Evolutionary conservation across 2,329 filamentous ascomycete species (phyloP).

Genomic region (Mycosphaerella sp.): DNA sequence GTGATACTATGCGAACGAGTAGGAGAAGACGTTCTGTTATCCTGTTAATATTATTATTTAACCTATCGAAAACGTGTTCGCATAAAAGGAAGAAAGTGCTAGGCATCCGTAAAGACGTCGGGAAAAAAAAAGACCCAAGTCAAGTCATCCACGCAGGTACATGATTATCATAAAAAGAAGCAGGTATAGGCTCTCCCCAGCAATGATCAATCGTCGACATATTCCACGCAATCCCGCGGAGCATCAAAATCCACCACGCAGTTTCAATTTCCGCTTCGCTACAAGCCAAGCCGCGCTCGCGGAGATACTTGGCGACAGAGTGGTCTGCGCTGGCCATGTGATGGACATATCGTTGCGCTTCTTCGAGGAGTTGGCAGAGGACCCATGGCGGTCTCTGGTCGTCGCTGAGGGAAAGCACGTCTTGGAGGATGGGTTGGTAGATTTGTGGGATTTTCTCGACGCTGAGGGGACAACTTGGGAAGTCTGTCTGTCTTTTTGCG

Average conservation of each 20-base stretch:
- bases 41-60: no score
- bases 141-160: conserved; percentile 4
- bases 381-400: not conserved
- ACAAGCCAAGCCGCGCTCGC: not conserved
- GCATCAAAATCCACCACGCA: conserved; percentile 5
- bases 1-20: no score
- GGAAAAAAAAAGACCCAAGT: not conserved
- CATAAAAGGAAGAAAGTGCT: no score
- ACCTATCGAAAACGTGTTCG: no score
- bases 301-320: not conserved
- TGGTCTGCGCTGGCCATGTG: not conserved
- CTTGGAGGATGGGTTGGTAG: not conserved
- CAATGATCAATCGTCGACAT: conserved; percentile 1
- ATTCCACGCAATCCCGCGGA: conserved; percentile 4
- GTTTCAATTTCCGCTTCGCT: not conserved
- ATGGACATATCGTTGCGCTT: not conserved
- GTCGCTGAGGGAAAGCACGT: not conserved
- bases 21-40: no score
- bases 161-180: conserved; percentile 5
- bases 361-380: not conserved
- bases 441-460: not conserved
- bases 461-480: not conserved
- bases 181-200: conserved; percentile 4
- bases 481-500: not conserved
- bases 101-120: no score